Base-by-base conservation (phyloP, 2,329 filamentous ascomycete species). In the Mollisiaceae sp. region DNA sequence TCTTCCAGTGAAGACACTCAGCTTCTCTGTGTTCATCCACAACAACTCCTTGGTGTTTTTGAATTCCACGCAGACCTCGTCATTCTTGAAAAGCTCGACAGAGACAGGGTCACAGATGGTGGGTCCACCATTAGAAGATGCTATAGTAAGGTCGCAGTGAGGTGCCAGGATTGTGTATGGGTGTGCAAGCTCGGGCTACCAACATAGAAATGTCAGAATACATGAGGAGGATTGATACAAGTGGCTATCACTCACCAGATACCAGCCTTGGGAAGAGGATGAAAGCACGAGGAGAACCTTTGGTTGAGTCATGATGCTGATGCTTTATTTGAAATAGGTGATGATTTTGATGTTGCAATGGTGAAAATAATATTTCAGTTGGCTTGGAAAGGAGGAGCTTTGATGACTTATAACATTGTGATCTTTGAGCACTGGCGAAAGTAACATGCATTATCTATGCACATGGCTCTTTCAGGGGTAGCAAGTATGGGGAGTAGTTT, bases 201-300 rank as follows among this genome's bases (percentile, higher is more conserved):
- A 32, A 32, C 6, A 32, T 3, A 32, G 27, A 32, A 32, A 6
- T 32, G 27, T 32, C 27, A 32, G 27, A 32, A 32, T 6, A 32
- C 27, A 32, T 6, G 27, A 32, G 27, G 27, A 32, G 27, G 27
- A 32, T 32, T 32, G 27, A 32, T 32, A 32, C 27, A 32, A 6
- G 38, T 41, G 38, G 38, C 12, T 18, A 41, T 65, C 59, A 11
- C 41, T 27, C 73, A 81, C 79, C 71, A 85, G 72, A 67, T 80
- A 85, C 83, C 82, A 85, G 60, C 83, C 83, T 0, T 81, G 82
- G 12, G 79, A 78, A 69, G 80, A 76, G 45, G 82, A 85, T 59
- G 80, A 82, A 24, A 84, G 78, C 50, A 85, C 79, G 68, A 84
- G 70, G 70, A 84, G 80, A 45, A 84, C 75, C 65, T 80, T 82